Base-by-base conservation (phyloP, 2,329 filamentous ascomycete genomes). In the Aspergillus calidoustus region DNA sequence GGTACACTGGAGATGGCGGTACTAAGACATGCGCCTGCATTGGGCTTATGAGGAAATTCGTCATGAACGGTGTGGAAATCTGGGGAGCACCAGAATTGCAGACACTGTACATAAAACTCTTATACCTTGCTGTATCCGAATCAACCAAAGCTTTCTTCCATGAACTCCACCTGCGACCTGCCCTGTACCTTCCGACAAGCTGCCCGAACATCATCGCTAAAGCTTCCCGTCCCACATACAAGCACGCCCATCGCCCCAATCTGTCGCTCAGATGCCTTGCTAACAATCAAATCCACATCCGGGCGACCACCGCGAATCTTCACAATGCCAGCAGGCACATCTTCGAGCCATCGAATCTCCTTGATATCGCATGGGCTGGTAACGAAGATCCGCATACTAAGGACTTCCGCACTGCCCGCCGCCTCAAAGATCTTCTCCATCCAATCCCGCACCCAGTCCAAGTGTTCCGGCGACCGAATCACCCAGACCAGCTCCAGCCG, bases 381-480 rank as follows among this genome's bases (percentile, higher is more conserved):
- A 68, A 98, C 88, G 79, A 96, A 98, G 53, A 98, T 86, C 69
- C 93, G 87, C 70, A 98, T 91, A 68, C 88, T 89, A 49, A 99
- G 85, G 31, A 97, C 84, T 54, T 38, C 34, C 3, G 9, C 3
- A 3, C 34, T 1, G 6, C 34, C 13, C 34, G 7, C 90, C 84
- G 97, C 89, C 60, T 85, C 85, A 30, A 98, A 83, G 57, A 98
- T 89, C 66, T 82, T 81, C 13, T 86, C 89, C 87, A 89, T 89
- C 89, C 91, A 98, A 4, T 92, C 91, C 7, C 91, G 87, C 61
- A 96, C 91, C 94, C 94, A 98, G 76, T 97, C 92, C 7, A 98
- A 85, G 60, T 94, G 89, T 71, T 97, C 90, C 44, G 91, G 89
- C 59, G 93, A 91, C 64, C 95, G 92, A 66, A 98, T 90, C 71